These are phyloP conservation scores for Mycena latifolia DNA, from an alignment of 768 basidiomycete species.

Conservation along the genomic window DNA sequence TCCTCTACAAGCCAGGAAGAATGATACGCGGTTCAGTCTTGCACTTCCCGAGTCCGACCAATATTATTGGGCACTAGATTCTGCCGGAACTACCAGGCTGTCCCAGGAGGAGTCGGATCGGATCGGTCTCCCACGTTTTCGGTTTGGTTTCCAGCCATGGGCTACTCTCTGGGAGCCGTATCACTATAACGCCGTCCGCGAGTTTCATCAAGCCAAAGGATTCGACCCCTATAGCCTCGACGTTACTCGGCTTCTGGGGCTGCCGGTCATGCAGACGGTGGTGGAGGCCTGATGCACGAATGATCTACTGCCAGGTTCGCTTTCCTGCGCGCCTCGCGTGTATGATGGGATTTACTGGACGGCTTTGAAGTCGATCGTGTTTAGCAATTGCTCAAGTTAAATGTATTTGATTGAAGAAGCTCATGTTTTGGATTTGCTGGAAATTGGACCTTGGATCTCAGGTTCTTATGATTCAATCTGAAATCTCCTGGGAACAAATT, in stretches of 20 bases:
- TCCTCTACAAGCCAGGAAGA: neutral
- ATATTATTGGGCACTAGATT: neutral
- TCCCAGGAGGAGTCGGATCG: neutral
- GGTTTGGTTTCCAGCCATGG: neutral
- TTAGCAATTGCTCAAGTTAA: too few relatives aligned
- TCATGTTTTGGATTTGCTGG: too few relatives aligned
- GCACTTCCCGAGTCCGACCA: neutral
- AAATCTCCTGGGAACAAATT: too few relatives aligned
- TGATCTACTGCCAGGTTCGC: too few relatives aligned
- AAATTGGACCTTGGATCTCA: too few relatives aligned
- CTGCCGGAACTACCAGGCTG: neutral
- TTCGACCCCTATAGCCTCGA: neutral
- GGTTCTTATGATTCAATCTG: too few relatives aligned
- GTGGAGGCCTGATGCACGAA: too few relatives aligned
- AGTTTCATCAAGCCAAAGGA: conserved; percentile 10
- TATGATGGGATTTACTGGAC: too few relatives aligned
- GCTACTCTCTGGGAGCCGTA: conserved; percentile 7
- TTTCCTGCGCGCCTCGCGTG: too few relatives aligned
- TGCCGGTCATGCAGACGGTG: conserved; percentile 1
- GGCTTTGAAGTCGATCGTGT: too few relatives aligned
- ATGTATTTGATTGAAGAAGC: too few relatives aligned
- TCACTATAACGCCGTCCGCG: conserved; percentile 17
- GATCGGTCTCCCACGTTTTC: neutral
- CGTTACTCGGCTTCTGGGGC: neutral
- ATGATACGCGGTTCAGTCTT: neutral